These are phyloP conservation scores for Acorus calamus DNA, from an alignment of 106 monocot species.

Conservation along the genomic window DNA sequence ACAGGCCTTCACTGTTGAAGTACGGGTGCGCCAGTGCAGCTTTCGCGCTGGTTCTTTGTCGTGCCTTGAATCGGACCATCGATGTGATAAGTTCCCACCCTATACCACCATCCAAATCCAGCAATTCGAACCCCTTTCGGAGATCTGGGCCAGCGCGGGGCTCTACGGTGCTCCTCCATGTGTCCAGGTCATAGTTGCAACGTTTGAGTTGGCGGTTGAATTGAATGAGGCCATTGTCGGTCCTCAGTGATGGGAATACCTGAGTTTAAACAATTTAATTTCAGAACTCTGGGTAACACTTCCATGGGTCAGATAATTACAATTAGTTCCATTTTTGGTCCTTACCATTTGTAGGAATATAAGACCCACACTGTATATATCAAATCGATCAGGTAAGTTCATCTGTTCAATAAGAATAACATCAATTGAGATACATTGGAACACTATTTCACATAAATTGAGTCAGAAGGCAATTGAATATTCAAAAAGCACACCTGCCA, in stretches of 20 bases:
- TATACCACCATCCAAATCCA: slow-evolving; percentile 72
- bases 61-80: slow-evolving; percentile 84
- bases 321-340: not conserved
- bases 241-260: slow-evolving; percentile 74
- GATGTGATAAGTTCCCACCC: slow-evolving; percentile 94
- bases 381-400: slow-evolving; percentile 96
- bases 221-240: slow-evolving; percentile 74
- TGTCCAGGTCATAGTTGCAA: slow-evolving; percentile 55
- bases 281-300: too few species aligned
- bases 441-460: too few species aligned
- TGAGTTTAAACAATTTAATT: not conserved
- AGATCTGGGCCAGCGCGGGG: slow-evolving; percentile 71
- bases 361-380: slow-evolving; percentile 93
- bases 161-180: slow-evolving; percentile 69
- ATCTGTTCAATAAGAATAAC: slow-evolving; percentile 36
- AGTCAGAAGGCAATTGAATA: too few species aligned
- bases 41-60: slow-evolving; percentile 84
- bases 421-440: not conserved
- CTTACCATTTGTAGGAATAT: slow-evolving; percentile 95
- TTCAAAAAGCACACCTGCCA: slow-evolving; percentile 61
- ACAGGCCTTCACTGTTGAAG: slow-evolving; percentile 73
- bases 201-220: slow-evolving; percentile 94
- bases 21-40: slow-evolving; percentile 87
- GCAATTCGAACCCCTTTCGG: slow-evolving; percentile 64
- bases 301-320: not conserved